Evolutionary conservation across 768 basidiomycete genomes (phyloP), one percentile per base, ranked within the genome.

Genomic region (Suillus spraguei): DNA sequence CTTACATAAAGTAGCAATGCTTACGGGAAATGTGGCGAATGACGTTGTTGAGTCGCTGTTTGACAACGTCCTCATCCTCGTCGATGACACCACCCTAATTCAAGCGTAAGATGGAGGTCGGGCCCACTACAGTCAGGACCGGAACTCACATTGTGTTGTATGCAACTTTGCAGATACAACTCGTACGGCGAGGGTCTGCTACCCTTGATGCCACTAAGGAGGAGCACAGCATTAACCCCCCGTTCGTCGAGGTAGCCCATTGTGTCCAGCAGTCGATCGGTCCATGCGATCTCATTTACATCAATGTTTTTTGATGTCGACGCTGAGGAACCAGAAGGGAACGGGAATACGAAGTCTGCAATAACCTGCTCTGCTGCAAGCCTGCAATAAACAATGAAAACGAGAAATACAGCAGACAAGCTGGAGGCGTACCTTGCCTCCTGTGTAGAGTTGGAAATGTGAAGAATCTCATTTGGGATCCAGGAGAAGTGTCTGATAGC

Each of bases 21-120:
- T 35, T 66, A 93, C 93, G 72, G 49, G 92, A 81, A 14, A 95
- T 74, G 39, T 83, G 79, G 63, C 85, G 82, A 61, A 88, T 83
- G 17, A 87, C 69, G 5, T 67, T 68, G 49, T 84, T 83, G 38
- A 97, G 79, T 56, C 81, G 81, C 17, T 80, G 82, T 56, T 79
- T 80, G 59, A 92, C 77, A 1, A 70, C 70, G 52, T 91, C 90
- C 70, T 92, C 92, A 65, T 94, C 81, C 65, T 90, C 85, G 68
- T 97, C 95, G 58, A 97, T 91, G 52, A 95, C 82, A 1, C 97
- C 97, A 1, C 95, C 95, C 95, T 97, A 65, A 7, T 58, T 17
- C 35, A 28, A 49, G 41, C 35, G n/a, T 32, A 13, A 13, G 56
- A 67, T 28, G 63, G 60, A 56, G 38, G 35, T 54, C 41, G 24